Percentiles rank a stretch among this genome's conserved stretches.
phyloP scores from a whole-genome alignment of 2,329 filamentous ascomycete genomes.

The Aciculosporium take region DNA sequence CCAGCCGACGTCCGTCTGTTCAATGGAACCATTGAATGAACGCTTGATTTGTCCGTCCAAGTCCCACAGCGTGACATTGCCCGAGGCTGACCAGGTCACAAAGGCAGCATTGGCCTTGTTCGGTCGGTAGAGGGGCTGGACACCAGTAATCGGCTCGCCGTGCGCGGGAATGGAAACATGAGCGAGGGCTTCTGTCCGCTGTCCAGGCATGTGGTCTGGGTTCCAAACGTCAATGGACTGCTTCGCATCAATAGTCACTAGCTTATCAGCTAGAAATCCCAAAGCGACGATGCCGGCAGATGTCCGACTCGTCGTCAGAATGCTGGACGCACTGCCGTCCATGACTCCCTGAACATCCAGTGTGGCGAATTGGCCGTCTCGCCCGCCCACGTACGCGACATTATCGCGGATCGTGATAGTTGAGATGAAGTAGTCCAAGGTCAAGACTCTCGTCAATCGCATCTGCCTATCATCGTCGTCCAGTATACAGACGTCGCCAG shows the following conservation, averaged over 20 bases:
- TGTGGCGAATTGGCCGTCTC: conserved; percentile 42
- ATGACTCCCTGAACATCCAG: conserved; percentile 37
- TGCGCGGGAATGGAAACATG: conserved; percentile 46
- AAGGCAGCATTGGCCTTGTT: conserved; percentile 57
- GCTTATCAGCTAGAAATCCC: conserved; percentile 50
- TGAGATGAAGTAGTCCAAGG: conserved; percentile 52
- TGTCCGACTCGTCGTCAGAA: conserved; percentile 25
- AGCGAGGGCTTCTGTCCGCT: conserved; percentile 22
- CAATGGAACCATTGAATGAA: conserved; percentile 53
- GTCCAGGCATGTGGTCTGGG: conserved; percentile 28
- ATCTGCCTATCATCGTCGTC: conserved; percentile 62
- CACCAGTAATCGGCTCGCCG: conserved; percentile 55
- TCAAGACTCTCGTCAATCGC: conserved; percentile 52
- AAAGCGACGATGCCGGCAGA: conserved; percentile 46
- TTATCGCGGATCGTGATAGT: conserved; percentile 49
- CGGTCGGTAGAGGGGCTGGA: conserved; percentile 47
- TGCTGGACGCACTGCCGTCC: conserved; percentile 23
- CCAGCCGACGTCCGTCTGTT: conserved; percentile 38
- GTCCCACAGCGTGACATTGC: conserved; percentile 73
- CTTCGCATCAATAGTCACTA: conserved; percentile 62
- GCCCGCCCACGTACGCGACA: conserved; percentile 54
- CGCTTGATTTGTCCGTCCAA: conserved; percentile 53
- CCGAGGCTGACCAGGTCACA: conserved; percentile 76
- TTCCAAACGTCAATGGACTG: conserved; percentile 60
- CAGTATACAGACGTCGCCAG: conserved; percentile 77